Evolutionary conservation across 441 rosid species (phyloP).

Genomic region (Pelargonium myrrhifolium): DNA sequence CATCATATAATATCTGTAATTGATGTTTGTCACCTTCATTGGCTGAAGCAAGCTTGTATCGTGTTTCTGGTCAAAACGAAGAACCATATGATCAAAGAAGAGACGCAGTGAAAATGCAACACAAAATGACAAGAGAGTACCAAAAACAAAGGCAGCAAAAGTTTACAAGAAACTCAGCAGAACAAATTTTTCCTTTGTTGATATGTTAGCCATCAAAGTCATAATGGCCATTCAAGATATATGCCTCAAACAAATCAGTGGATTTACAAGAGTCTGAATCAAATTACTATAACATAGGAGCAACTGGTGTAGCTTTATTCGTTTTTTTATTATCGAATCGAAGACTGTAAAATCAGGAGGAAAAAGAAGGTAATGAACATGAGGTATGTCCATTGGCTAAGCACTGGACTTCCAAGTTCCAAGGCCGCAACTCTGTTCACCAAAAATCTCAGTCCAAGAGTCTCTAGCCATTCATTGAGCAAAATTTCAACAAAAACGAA

Average conservation of each 20-base stretch:
- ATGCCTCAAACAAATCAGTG: neutral
- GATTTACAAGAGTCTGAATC: neutral
- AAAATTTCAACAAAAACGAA: neutral
- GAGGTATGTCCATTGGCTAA: neutral
- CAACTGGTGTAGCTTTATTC: no score
- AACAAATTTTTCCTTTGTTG: neutral
- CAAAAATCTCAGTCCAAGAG: neutral
- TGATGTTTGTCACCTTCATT: constrained; percentile 45
- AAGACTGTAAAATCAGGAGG: neutral
- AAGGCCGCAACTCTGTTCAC: neutral
- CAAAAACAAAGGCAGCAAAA: neutral
- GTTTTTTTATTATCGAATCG: neutral
- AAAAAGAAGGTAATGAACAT: neutral
- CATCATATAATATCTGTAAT: constrained; percentile 37
- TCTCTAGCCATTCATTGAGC: neutral
- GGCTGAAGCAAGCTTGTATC: constrained; percentile 37
- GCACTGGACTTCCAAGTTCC: neutral
- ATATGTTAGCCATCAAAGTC: neutral
- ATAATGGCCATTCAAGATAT: neutral
- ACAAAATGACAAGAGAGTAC: neutral
- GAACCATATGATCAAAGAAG: constrained; percentile 5
- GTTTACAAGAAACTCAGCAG: neutral
- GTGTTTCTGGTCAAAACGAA: constrained; percentile 30
- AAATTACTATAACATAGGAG: neutral
- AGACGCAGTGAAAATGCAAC: constrained; percentile 8